phyloP scores from a whole-genome alignment of 164 flowering plant genomes.

The Aristolochia californica region DNA sequence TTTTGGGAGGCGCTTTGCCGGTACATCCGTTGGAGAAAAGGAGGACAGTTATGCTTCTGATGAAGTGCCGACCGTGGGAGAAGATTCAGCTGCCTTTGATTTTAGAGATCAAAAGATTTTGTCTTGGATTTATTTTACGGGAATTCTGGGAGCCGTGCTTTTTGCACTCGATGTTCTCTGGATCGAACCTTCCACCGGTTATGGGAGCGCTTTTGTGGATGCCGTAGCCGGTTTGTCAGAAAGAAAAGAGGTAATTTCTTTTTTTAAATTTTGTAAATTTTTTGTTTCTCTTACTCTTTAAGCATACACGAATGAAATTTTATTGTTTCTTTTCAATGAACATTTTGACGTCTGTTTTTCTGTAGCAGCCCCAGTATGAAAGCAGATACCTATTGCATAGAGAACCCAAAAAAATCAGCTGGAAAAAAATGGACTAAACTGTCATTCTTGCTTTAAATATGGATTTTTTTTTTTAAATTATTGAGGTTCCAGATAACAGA shows the following conservation, averaged over 20 bases:
- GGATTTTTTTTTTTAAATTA: background rate
- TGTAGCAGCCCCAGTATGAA: background rate
- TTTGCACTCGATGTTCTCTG: conserved; percentile 56
- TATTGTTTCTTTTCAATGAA: background rate
- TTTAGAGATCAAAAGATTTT: conserved; percentile 53
- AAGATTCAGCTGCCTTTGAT: conserved; percentile 75
- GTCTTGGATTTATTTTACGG: conserved; percentile 77
- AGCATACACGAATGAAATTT: background rate
- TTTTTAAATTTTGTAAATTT: background rate
- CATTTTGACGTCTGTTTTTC: background rate
- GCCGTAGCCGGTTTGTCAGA: conserved; percentile 46
- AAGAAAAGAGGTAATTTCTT: conserved; percentile 60
- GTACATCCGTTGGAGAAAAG: conserved; percentile 20
- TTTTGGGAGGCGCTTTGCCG: conserved; percentile 8
- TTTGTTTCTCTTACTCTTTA: background rate
- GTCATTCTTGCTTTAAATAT: background rate
- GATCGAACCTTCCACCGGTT: conserved; percentile 74
- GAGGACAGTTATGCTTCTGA: conserved; percentile 2
- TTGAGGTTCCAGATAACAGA: too few species aligned
- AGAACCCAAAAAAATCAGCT: background rate
- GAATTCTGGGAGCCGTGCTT: conserved; percentile 62
- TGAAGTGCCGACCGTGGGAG: conserved; percentile 32
- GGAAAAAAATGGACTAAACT: background rate
- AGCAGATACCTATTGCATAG: background rate
- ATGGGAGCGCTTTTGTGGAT: conserved; percentile 42